Conservation (phyloP, 257 asterid genomes). For the Penstemon barbatus region DNA sequence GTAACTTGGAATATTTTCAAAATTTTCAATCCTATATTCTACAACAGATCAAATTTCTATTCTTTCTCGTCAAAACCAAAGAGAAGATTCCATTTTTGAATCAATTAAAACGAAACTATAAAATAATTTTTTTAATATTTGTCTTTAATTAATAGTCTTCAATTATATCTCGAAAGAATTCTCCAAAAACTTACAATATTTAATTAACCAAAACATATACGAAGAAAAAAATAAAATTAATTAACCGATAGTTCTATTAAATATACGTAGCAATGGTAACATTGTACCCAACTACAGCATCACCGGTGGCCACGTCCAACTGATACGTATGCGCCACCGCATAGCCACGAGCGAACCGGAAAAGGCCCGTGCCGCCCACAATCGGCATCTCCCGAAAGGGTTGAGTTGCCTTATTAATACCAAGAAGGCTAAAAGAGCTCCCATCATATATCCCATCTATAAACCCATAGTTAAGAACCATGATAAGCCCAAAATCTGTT, state of each 20-base stretch:
- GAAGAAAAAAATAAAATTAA: background rate
- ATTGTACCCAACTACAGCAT: conserved; percentile 71
- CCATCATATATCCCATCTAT: conserved; percentile 63
- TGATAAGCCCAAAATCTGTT: conserved; percentile 54
- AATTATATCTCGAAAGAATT: no score
- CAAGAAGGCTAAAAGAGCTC: conserved; percentile 70
- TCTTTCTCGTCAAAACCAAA: no score
- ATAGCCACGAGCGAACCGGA: conserved; percentile 72
- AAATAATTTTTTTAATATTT: no score
- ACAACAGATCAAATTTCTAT: no score
- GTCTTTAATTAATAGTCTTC: no score
- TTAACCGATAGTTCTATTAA: conserved; percentile 10
- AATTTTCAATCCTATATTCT: no score
- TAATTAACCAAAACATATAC: background rate
- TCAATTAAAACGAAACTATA: no score
- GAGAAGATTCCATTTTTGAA: no score
- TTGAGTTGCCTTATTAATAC: conserved; percentile 44
- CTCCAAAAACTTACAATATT: no score
- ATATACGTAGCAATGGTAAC: conserved; percentile 50
- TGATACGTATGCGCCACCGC: conserved; percentile 59
- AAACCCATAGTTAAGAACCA: conserved; percentile 63
- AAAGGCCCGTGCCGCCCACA: conserved; percentile 85
- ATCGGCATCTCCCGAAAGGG: conserved; percentile 75
- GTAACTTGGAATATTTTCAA: no score
- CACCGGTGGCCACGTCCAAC: conserved; percentile 42